A percentile compares a stretch with the other conserved stretches of the same genome.
These are phyloP conservation scores for Amylostereum areolatum DNA, from an alignment of 1,284 basidiomycete genomes.

Conservation along the genomic window DNA sequence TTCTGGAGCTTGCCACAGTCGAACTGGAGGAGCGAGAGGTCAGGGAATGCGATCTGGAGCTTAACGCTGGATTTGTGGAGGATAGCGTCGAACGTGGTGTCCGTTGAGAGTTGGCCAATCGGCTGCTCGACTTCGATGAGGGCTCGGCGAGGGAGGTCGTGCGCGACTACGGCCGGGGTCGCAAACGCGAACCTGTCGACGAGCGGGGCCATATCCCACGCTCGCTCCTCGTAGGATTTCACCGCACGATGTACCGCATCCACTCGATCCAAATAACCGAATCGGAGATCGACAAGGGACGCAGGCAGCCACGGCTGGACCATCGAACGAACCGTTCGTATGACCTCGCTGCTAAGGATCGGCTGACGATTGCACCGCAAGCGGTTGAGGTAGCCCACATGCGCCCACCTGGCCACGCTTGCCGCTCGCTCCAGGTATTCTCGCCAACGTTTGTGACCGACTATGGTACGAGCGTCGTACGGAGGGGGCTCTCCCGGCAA, in stretches of 20 bases:
- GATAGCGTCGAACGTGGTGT: constrained; percentile 54
- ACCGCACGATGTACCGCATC: constrained; percentile 43
- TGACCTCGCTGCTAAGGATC: constrained; percentile 60
- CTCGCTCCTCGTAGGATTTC: constrained; percentile 61
- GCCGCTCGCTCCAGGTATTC: constrained; percentile 50
- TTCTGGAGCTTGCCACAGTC: constrained; percentile 96
- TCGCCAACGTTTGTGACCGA: constrained; percentile 62
- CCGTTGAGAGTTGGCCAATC: constrained; percentile 24
- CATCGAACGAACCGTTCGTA: constrained; percentile 39
- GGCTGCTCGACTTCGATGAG: constrained; percentile 39
- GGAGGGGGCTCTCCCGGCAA: constrained; percentile 55
- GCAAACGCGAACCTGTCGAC: constrained; percentile 80
- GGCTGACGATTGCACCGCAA: constrained; percentile 65
- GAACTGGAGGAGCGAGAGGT: constrained; percentile 87
- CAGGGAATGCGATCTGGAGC: constrained; percentile 92
- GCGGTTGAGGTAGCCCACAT: constrained; percentile 71
- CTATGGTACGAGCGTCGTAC: constrained; percentile 70
- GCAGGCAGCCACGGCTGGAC: constrained; percentile 53
- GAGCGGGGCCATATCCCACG: constrained; percentile 45
- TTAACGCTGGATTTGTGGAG: constrained; percentile 77
- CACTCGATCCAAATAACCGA: constrained; percentile 36
- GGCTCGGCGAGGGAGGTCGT: constrained; percentile 63
- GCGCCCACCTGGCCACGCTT: constrained; percentile 58
- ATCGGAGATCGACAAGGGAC: constrained; percentile 34
- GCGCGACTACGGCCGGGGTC: constrained; percentile 76